Evolutionary conservation across 768 basidiomycete species (phyloP), one percentile per base, ranked within the genome.

Genomic region (Hydnomerulius pinastri): DNA sequence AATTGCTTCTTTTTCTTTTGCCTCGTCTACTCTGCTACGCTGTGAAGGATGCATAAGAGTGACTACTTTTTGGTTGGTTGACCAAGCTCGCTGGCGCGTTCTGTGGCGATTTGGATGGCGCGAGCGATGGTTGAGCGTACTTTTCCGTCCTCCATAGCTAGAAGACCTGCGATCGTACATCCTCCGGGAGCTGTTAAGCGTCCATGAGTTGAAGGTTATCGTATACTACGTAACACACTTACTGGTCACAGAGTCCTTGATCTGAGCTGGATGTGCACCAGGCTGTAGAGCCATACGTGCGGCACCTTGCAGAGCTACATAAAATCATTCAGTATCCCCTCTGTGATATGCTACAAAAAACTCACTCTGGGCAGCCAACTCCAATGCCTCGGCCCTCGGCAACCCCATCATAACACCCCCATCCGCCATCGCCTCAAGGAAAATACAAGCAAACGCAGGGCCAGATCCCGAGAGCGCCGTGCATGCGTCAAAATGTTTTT

Each of bases 361-460:
- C 84, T 61, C 64, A 97, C 96, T 93, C 72, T 99, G 97, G 38
- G 96, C 85, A 42, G 97, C 96, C 44, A 99, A 73, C 66, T 99
- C 97, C 36, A 98, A 71, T 4, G 97, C 94, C 69, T 98, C 97
- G 2, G 85, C 82, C 54, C 97, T 77, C 3, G 97, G 97, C 44
- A 99, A 72, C 25, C 97, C 97, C 97, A 98, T 98, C 96, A 99
- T 98, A 39, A 98, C 97, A 37, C 94, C 97, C 23, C 97, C 97
- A 67, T 98, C 97, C 1, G 93, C 88, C 94, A 99, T 97, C 0
- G 97, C 96, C 69, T 99, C 97, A 55, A 99, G 77, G 61, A 98
- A 92, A 42, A 98, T 85, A 58, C 92, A 94, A 1, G 92, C 94
- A 69, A 99, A 98, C 0, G 97, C 97, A 32, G 97, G 97, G 0